A percentile compares a stretch with the other conserved stretches of the same genome.
Evolutionary conservation across 257 asterid species (phyloP).

Genomic region (Scutellaria baicalensis): DNA sequence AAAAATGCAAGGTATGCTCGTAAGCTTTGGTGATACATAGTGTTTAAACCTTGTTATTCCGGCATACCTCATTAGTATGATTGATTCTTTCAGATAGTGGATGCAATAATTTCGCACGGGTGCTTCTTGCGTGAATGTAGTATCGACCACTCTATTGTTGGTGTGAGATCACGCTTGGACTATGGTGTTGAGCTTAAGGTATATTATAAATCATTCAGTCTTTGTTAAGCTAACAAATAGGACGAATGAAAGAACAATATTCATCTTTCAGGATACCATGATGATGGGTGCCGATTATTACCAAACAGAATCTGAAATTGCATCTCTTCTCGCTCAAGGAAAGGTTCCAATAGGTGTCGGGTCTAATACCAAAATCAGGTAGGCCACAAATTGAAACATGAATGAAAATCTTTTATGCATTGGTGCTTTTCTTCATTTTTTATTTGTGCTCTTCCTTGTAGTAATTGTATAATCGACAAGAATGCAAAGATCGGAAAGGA

Average conservation of each 20-base stretch:
- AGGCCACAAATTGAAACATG: background rate
- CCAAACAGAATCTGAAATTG: conserved; percentile 87
- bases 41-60: background rate
- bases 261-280: conserved; percentile 70
- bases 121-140: conserved; percentile 80
- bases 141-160: conserved; percentile 81
- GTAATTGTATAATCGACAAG: conserved; percentile 95
- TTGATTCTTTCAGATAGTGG: conserved; percentile 52
- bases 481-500: conserved; percentile 84
- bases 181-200: conserved; percentile 82
- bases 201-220: background rate
- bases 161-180: conserved; percentile 79
- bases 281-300: conserved; percentile 98
- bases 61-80: conserved; percentile 6
- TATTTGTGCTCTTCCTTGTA: conserved; percentile 21
- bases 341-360: conserved; percentile 95
- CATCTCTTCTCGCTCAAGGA: conserved; percentile 64
- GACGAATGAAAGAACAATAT: background rate
- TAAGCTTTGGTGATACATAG: background rate
- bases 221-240: background rate
- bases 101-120: conserved; percentile 90
- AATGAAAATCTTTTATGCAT: background rate
- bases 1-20: conserved; percentile 70
- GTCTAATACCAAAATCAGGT: conserved; percentile 76
- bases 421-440: background rate